Evolutionary conservation across 2,329 filamentous ascomycete genomes (phyloP), one percentile per base, ranked within the genome.

Genomic region (Neopestalotiopsis sp.): DNA sequence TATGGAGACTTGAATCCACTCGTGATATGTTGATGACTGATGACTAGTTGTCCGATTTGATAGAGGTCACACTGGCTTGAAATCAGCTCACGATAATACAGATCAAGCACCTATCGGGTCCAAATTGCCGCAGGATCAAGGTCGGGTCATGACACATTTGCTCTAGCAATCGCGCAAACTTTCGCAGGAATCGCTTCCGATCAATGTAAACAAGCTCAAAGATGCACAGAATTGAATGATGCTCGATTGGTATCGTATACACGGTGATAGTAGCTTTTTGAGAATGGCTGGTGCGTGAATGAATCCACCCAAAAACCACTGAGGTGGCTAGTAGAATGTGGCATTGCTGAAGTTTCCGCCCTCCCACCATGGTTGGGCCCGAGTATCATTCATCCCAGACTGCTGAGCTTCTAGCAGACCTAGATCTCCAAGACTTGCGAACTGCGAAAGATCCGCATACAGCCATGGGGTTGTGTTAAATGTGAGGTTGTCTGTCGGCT

Each of bases 391-490:
- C 40, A 73, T 75, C 6, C 77, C 77, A 13, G 45, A 53, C 45
- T 53, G 42, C 45, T 78, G 75, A 5, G 78, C 72, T 45, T 80
- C 75, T 4, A 77, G 71, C 24, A 76, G 77, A 0, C 77, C 77
- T 69, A 82, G 76, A 53, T 81, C 80, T 3, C 76, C 80, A 20
- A 82, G 77, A 61, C 78, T 79, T 9, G 79, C 73, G 53, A 83
- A 77, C 69, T 83, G 81, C 10, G 78, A 79, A 0, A 80, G 78
- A 67, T 83, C 81, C 1, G 81, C 81, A 61, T 83, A 83, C 17
- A 83, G 74, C 81, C 81, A 83, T 0, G 81, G 81, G 0, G 81
- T 83, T 0, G 80, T 82, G 62, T 82, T 82, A 64, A 82, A 77
- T 0, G 80, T 82, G 24, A 83, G 71, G 40, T 71, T 80, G 66